phyloP scores from a whole-genome alignment of 306 rosid genomes.

The Ochetophila trinervis region DNA sequence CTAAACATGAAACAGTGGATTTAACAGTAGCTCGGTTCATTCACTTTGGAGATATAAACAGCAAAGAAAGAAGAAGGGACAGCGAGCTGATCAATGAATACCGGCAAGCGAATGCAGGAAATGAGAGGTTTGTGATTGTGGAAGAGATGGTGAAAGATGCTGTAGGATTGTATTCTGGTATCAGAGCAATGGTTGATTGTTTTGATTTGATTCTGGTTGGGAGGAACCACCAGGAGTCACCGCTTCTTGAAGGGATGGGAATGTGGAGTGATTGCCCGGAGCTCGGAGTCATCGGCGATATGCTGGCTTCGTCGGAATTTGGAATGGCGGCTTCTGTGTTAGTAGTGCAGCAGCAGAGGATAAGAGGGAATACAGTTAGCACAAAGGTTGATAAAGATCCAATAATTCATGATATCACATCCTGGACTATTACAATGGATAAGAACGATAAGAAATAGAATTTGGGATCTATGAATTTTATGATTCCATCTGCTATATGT shows the following conservation, averaged over 20 bases:
- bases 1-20: constrained; percentile 38
- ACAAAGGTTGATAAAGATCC: constrained; percentile 21
- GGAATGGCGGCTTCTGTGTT: constrained; percentile 47
- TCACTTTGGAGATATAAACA: constrained; percentile 51
- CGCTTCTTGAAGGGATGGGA: constrained; percentile 42
- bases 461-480: background rate
- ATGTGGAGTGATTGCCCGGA: constrained; percentile 68
- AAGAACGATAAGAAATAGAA: constrained; percentile 6
- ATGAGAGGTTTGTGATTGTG: constrained; percentile 45
- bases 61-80: constrained; percentile 47
- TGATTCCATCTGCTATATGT: background rate
- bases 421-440: constrained; percentile 42
- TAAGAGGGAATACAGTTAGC: constrained; percentile 29
- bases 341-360: constrained; percentile 65
- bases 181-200: constrained; percentile 46
- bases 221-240: constrained; percentile 38
- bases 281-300: constrained; percentile 60
- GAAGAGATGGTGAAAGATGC: constrained; percentile 70
- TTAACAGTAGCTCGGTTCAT: constrained; percentile 57
- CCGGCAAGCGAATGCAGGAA: constrained; percentile 38
- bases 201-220: constrained; percentile 67
- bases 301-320: constrained; percentile 57
- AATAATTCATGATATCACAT: constrained; percentile 23
- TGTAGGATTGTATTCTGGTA: constrained; percentile 28
- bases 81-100: constrained; percentile 51